Base-by-base conservation (phyloP, 2,329 filamentous ascomycete species). In the Fonsecaea multimorphosa region DNA sequence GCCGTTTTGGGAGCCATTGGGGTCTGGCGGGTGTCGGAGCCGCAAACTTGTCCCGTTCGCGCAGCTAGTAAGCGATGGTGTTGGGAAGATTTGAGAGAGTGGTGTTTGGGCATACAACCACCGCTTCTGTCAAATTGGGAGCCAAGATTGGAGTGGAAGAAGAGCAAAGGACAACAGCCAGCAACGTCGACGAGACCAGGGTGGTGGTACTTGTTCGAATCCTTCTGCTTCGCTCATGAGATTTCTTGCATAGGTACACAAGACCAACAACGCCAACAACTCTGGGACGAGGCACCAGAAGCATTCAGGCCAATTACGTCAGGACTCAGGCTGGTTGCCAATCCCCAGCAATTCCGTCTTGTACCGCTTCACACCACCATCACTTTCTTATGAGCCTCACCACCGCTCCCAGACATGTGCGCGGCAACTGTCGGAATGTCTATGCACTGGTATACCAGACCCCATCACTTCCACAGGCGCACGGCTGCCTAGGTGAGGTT, bases 1-100 rank as follows among this genome's bases (percentile, higher is more conserved):
- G 76, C 78, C 7, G 78, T 77, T 40, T 73, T 73, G 38, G 38
- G 38, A 40, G 38, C 38, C 38, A 40, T 40, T 8, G 5, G 38
- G 14, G 14, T 3, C 16, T 40, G 38, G 14, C 19, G 4, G 32
- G 32, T 34, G 32, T 34, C 32, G 32, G 32, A 12, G 32, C n/a
- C 6, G 32, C 32, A 34, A 34, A 9, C 6, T 12, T 34, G 32
- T 34, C 32, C 32, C 32, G 32, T 7, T 12, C 32, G 32, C 5
- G 38, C 38, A 38, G 34, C 34, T 38, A 38, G 14, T 40, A 40
- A 40, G 38, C 38, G 38, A 40, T 40, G 38, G 38, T 40, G 38
- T 8, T 19, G 38, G n/a, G n/a, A 40, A 16, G 38, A n/a, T 40
- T n/a, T 8, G 16, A 8, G 38, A 8, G 5, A 24, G 29, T 58